A percentile compares a stretch with the other conserved stretches of the same genome.
phyloP scores from a whole-genome alignment of 2,329 filamentous ascomycete genomes.

The Sphaerulina musiva region DNA sequence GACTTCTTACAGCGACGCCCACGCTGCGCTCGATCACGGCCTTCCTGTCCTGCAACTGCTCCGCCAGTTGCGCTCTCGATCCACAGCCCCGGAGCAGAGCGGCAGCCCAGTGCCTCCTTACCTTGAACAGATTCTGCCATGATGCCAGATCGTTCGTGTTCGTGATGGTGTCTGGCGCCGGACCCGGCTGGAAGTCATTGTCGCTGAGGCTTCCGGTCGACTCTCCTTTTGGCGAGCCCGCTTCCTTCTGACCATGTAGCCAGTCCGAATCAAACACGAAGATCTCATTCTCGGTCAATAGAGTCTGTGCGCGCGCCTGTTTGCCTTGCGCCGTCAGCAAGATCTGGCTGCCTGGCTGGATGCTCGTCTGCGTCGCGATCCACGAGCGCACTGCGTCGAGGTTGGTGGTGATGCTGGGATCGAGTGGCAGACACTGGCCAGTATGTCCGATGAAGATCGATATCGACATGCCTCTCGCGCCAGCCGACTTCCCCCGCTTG shows the following conservation, averaged over 20 bases:
- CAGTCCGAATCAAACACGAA: conserved; percentile 79
- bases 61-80: conserved; percentile 55
- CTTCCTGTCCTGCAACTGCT: conserved; percentile 64
- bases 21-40: conserved; percentile 72
- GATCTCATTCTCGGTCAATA: conserved; percentile 81
- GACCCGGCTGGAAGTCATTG: conserved; percentile 55
- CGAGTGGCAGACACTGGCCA: conserved; percentile 75
- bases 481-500: conserved; percentile 11
- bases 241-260: conserved; percentile 26
- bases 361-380: conserved; percentile 67
- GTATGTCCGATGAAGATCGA: conserved; percentile 73
- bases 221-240: conserved; percentile 37
- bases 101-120: conserved; percentile 72
- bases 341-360: conserved; percentile 74
- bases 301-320: conserved; percentile 71
- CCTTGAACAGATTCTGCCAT: conserved; percentile 83
- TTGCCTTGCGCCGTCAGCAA: conserved; percentile 78
- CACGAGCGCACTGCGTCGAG: conserved; percentile 80
- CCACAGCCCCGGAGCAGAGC: conserved; percentile 63
- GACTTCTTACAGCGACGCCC: conserved; percentile 78
- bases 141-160: conserved; percentile 73
- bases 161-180: conserved; percentile 70
- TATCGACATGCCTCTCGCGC: conserved; percentile 60
- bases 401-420: conserved; percentile 66
- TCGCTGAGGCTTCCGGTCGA: conserved; percentile 29